Evolutionary conservation across 2,329 filamentous ascomycete genomes (phyloP).

Genomic region (Apiospora arundinis): DNA sequence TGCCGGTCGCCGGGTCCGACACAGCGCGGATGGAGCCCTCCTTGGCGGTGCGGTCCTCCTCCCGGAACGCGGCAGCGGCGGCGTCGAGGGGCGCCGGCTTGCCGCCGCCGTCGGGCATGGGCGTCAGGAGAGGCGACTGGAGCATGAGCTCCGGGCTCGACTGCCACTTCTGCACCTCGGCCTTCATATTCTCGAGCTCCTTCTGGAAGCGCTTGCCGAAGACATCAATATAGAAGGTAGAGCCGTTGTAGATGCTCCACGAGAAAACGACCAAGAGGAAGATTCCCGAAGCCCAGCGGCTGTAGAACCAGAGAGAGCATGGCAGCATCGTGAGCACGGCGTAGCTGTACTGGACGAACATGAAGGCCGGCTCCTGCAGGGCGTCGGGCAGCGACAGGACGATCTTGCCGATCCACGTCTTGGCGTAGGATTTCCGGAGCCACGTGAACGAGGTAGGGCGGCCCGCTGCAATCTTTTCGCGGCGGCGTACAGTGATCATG

Average conservation of each 20-base stretch:
- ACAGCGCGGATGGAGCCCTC: slow-evolving; percentile 32
- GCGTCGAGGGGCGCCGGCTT: slow-evolving; percentile 28
- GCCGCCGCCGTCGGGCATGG: slow-evolving; percentile 36
- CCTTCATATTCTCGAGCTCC: slow-evolving; percentile 87
- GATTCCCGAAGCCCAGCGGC: slow-evolving; percentile 74
- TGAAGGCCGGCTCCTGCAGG: slow-evolving; percentile 89
- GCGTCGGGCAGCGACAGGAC: slow-evolving; percentile 78
- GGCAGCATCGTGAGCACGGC: slow-evolving; percentile 93
- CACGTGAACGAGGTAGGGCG: slow-evolving; percentile 97
- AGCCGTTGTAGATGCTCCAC: slow-evolving; percentile 96
- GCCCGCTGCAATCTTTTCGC: slow-evolving; percentile 93
- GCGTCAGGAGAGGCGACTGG: slow-evolving; percentile 47
- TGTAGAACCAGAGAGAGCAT: slow-evolving; percentile 94
- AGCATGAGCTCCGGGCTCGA: slow-evolving; percentile 57
- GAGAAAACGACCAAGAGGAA: slow-evolving; percentile 87
- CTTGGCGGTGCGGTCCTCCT: slow-evolving; percentile 27
- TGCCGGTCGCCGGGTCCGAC: slow-evolving; percentile 35
- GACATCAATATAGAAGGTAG: slow-evolving; percentile 97
- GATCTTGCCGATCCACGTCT: slow-evolving; percentile 84
- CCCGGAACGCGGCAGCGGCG: slow-evolving; percentile 26
- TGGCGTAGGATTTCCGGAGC: slow-evolving; percentile 90
- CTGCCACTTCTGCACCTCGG: slow-evolving; percentile 91
- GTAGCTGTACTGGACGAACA: slow-evolving; percentile 93
- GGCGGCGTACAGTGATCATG: slow-evolving; percentile 92
- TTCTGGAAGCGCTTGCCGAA: slow-evolving; percentile 98